Base-by-base conservation (phyloP, 768 basidiomycete genomes). In the Lactifluus volemus region DNA sequence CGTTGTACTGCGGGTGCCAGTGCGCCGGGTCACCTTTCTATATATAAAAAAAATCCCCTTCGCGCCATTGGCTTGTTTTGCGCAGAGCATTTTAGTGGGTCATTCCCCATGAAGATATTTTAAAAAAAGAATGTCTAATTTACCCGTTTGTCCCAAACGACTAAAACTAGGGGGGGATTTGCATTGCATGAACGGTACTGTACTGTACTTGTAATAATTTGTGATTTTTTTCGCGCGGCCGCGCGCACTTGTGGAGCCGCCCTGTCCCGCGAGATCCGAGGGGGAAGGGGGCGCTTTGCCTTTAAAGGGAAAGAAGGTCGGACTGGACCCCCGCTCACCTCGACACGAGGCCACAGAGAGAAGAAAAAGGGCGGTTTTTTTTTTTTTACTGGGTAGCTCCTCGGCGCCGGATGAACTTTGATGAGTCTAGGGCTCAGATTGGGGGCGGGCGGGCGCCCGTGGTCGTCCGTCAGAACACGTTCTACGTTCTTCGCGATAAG, bases 401-500 rank as follows among this genome's bases (percentile, higher is more conserved):
- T 5, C 17, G 15, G 42, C 42, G 42, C n/a, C 25, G 42, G 41
- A 45, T 42, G 44, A 25, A 15, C 47, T 25, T 36, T 36, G 48
- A 21, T 39, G 55, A 60, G 59, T 42, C 21, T 30, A 30, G 30
- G 47, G 19, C 53, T 54, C 42, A 49, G 30, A 17, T 54, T 32
- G 59, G n/a, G n/a, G n/a, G n/a, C n/a, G 53, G 41, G 45, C 39
- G 59, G 41, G 39, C 34, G 34, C 4, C 10, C 34, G 34, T 10
- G 1, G 34, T 10, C 10, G 34, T 1, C 52, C 19, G 41, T 54
- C 41, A 45, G 21, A 45, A 55, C 60, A 61, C 60, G 54, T 55
- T 55, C 39, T 32, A 45, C 54, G 41, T 55, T 36, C 59, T 54
- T 54, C 45, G 52, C 53, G 52, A 53, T 47, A 44, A 44, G 36